These are phyloP conservation scores for Mrakia frigida DNA, from an alignment of 768 basidiomycete genomes.

Conservation along the genomic window DNA sequence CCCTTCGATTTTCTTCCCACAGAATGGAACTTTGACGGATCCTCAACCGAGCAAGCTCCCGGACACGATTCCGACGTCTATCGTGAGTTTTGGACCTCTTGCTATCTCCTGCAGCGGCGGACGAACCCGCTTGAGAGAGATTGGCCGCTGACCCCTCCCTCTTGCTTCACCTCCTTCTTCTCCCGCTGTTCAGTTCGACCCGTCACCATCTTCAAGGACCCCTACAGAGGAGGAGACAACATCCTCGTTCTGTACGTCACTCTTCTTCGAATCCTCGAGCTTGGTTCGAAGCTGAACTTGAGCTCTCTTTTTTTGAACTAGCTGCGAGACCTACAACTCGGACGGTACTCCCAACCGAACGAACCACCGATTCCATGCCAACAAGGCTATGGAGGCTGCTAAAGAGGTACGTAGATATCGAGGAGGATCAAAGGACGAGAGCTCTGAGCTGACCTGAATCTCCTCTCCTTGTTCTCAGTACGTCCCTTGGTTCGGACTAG, in stretches of 20 bases:
- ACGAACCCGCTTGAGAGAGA: not conserved
- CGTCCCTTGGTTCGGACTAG: slow-evolving; percentile 94
- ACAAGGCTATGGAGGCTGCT: slow-evolving; percentile 91
- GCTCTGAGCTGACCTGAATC: too few relatives aligned
- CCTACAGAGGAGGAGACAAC: slow-evolving; percentile 98
- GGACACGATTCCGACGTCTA: slow-evolving; percentile 95
- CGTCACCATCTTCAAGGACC: slow-evolving; percentile 94
- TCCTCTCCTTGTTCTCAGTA: not conserved
- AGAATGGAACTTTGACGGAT: slow-evolving; percentile 33
- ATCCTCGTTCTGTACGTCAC: slow-evolving; percentile 64
- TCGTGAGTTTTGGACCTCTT: slow-evolving; percentile 39
- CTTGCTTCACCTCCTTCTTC: not conserved
- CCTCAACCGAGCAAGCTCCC: slow-evolving; percentile 84
- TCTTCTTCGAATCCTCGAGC: not conserved
- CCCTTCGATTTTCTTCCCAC: not conserved
- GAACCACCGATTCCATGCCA: slow-evolving; percentile 89
- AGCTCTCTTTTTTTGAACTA: slow-evolving; percentile 6
- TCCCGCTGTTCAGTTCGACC: slow-evolving; percentile 55
- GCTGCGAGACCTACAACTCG: slow-evolving; percentile 97
- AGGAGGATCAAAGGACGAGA: too few relatives aligned
- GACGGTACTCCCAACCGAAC: slow-evolving; percentile 96
- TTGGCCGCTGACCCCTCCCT: not conserved
- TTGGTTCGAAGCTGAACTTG: not conserved
- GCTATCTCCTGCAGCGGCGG: not conserved
- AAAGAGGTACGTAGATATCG: slow-evolving; percentile 47